Evolutionary conservation across 176 grass and related monocot genomes (phyloP).

Genomic region (Dactylis glomerata): DNA sequence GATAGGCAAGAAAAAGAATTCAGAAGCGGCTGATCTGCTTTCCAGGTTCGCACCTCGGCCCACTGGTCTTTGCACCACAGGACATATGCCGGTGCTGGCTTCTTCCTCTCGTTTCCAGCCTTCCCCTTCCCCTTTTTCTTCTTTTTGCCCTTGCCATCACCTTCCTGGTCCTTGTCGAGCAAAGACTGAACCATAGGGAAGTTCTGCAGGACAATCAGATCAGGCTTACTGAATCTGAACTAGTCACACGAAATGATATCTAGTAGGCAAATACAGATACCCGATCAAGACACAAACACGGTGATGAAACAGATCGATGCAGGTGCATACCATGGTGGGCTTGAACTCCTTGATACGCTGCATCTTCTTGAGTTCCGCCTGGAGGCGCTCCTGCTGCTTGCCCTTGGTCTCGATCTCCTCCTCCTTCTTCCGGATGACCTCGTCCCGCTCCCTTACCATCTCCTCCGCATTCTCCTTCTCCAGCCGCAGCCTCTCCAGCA

Average conservation of each 20-base stretch:
- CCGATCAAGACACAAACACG: not conserved
- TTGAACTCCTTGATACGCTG: conserved; percentile 91
- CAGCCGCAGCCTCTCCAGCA: conserved; percentile 65
- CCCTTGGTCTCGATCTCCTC: conserved; percentile 60
- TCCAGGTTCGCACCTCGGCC: conserved; percentile 41
- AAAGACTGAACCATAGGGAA: conserved; percentile 60
- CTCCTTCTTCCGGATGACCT: conserved; percentile 68
- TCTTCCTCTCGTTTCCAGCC: conserved; percentile 49
- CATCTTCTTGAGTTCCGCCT: conserved; percentile 74
- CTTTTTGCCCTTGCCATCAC: conserved; percentile 49
- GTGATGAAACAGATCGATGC: not conserved
- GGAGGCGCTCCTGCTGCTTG: conserved; percentile 58
- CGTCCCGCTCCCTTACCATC: conserved; percentile 65
- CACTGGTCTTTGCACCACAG: conserved; percentile 90
- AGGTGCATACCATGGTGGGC: conserved; percentile 67
- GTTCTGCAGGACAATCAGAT: conserved; percentile 36
- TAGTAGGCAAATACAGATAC: not conserved
- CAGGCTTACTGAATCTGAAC: not conserved
- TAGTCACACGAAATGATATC: no score
- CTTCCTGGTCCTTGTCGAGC: conserved; percentile 54
- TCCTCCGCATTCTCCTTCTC: conserved; percentile 81
- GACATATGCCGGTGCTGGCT: conserved; percentile 57
- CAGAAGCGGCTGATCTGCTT: not conserved
- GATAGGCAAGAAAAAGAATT: not conserved
- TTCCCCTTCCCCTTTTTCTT: conserved; percentile 56